Base-by-base conservation (phyloP, 371 early-diverging fungal species). In the Lichtheimia ornata region DNA sequence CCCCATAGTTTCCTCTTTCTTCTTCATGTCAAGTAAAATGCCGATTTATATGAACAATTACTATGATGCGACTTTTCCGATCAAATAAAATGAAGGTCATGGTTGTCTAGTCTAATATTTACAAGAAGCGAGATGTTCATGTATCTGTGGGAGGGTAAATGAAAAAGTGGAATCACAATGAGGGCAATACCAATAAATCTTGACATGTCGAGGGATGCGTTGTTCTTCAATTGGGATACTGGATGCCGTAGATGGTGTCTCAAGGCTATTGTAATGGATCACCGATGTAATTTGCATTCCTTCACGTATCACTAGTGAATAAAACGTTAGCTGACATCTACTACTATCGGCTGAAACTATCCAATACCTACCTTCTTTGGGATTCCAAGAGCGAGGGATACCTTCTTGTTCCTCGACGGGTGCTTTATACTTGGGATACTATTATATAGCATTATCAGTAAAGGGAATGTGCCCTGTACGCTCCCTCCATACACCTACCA, bases 321-420 rank as follows among this genome's bases (percentile, higher is more conserved):
- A 18, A 3, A 53, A n/a, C 42, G 44, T 53, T 15, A 20, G n/a
- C 15, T 13, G 17, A 7, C 14, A 14, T 20, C 0, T 15, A 20
- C 2, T 7, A 22, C 43, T 2, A 2, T 47, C 22, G 22, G 5
- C 15, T 35, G 4, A 14, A 22, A 27, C 28, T 7, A 14, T 3
- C 27, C 3, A 35, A n/a, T 7, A 3, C 41, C 61, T 70, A 76
- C 80, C 77, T 27, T 77, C 69, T 58, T 67, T 66, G 4, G 76
- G 54, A 56, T 74, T 69, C 81, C 81, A 81, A n/a, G 71, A 58
- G 41, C 76, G 54, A 12, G 81, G 81, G 12, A 73, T 49, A 12
- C 53, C 59, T 28, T 59, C 42, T 5, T 70, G 60, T 9, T 52
- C 55, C 6, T 69, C 61, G 3, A 58, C 55, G 25, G 53, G 51